These are phyloP conservation scores for Blastocystis hominis DNA, from an alignment of 352 stramenopile species.

Conservation along the genomic window DNA sequence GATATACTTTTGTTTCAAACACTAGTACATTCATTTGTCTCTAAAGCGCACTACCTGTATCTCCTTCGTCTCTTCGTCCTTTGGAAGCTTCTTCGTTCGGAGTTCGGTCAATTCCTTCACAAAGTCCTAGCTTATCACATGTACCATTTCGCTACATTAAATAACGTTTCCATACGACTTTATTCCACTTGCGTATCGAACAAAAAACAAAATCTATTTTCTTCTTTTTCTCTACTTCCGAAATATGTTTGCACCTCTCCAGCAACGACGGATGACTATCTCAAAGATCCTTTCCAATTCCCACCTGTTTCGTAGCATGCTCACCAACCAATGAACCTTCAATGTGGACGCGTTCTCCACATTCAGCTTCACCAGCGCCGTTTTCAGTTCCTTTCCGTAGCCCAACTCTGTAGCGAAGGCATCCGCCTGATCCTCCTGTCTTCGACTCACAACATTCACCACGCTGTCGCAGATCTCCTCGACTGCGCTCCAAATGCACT, in stretches of 20 bases:
- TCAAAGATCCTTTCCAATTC: constrained; percentile 65
- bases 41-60: not conserved
- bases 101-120: too few relatives aligned
- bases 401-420: constrained; percentile 71
- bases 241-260: constrained; percentile 69
- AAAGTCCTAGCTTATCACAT: too few relatives aligned
- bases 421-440: constrained; percentile 63
- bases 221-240: constrained; percentile 33
- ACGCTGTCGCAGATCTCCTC: not conserved
- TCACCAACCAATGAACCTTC: constrained; percentile 73
- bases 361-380: constrained; percentile 71
- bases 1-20: not conserved
- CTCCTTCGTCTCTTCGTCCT: not conserved
- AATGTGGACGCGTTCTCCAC: constrained; percentile 76
- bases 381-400: constrained; percentile 67
- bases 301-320: not conserved
- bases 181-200: not conserved
- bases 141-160: too few relatives aligned
- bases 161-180: not conserved
- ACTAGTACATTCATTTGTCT: not conserved
- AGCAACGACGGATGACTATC: constrained; percentile 74
- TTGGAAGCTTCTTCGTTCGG: too few relatives aligned
- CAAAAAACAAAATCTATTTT: not conserved
- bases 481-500: constrained; percentile 22
- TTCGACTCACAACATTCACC: not conserved